Evolutionary conservation across 2,329 filamentous ascomycete species (phyloP), one percentile per base, ranked within the genome.

Genomic region (Pseudogymnoascus verrucosus): DNA sequence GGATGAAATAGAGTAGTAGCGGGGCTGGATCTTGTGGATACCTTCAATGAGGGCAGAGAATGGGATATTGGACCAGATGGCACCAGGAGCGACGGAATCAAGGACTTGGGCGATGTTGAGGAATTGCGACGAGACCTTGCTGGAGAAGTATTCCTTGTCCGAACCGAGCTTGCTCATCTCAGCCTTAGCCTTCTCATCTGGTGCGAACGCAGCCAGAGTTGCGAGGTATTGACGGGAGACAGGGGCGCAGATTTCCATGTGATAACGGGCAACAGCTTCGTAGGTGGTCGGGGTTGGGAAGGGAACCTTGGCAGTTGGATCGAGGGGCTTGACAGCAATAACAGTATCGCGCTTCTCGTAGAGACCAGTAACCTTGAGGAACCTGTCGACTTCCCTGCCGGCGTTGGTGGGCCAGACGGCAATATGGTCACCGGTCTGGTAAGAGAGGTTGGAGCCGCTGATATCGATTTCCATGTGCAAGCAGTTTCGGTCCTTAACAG

Each of bases 1-100:
- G 1, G 96, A 99, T 1, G 95, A 99, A 76, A 99, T 99, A 60
- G 96, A 99, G 81, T 99, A 99, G 82, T 98, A 99, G 60, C 95
- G 91, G 40, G 95, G 93, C 77, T 99, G 95, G 64, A 99, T 86
- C 81, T 97, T 98, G 78, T 88, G 90, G 66, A 99, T 78, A 68
- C 91, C 90, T 81, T 99, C 95, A 69, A 99, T 92, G 71, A 98
- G 87, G 71, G 93, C 87, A 7, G 95, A 96, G 79, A 99, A 98
- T 14, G 95, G 96, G 63, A 97, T 87, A 63, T 86, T 87, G 63
- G 85, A 80, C 90, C 95, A 99, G 65, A 86, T 86, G 76, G 90
- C 80, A 60, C 89, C 87, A 36, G 88, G 87, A 70, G 86, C 83
- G 67, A 95, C 83, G 61, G 81, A 83, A 68, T 91, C 82, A 42